Evolutionary conservation across 1,284 basidiomycete species (phyloP), one percentile per base, ranked within the genome.

Genomic region (Athelia sp.): DNA sequence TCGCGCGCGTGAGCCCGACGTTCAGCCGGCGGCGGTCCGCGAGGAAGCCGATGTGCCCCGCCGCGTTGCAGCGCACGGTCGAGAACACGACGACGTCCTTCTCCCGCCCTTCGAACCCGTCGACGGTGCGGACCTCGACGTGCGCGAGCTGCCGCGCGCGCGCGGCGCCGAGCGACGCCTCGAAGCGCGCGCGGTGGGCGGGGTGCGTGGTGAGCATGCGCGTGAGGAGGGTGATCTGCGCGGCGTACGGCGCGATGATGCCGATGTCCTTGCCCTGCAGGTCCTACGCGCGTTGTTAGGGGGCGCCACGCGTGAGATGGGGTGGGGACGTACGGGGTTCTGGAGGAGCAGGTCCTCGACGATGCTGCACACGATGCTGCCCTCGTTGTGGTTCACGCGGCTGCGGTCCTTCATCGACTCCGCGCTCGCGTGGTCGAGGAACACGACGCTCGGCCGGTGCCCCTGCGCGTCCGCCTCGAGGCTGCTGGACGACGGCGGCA

Each of bases 71-170:
- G 46, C 94, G 78, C 43, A 94, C 91, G 1, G 93, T 94, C 38
- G 88, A 92, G 62, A 97, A 94, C 46, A 97, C 75, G 57, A 97
- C 90, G 23, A 94, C 84, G 13, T 89, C 83, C 71, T 97, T 97
- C 70, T 98, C 92, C 44, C 93, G 78, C 1, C 93, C 93, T 65
- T 98, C 91, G 64, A 96, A 98, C 14, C 93, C 94, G 61, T 95
- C 92, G 9, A 95, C 91, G 0, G 92, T 94, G 66, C 87, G 89
- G 58, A 94, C 78, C 63, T 94, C 92, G 47, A 95, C 77, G 44
- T 79, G 64, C 1, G 65, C 61, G 3, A 90, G 62, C 55, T 92
- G 81, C 62, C 75, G 67, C n/a, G 75, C 81, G 35, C 89, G 79
- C 44, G 76, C 74, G 6, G 73, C 63, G 14, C 88, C 90, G 11